Evolutionary conservation across 768 basidiomycete genomes (phyloP), one percentile per base, ranked within the genome.

Genomic region (Floccularia luteovirens): DNA sequence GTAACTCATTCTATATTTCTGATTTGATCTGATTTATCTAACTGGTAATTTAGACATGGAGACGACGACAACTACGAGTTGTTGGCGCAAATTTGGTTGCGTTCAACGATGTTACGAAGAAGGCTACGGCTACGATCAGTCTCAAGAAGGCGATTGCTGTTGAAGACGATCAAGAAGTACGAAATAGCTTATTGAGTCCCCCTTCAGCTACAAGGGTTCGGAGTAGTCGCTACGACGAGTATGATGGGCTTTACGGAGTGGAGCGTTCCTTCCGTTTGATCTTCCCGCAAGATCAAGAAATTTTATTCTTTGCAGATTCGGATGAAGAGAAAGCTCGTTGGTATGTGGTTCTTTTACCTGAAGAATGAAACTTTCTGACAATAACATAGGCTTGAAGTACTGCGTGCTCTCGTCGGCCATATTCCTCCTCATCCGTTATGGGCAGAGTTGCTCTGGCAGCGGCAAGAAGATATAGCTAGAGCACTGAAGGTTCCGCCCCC

Each of bases 401-500:
- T 96, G 8, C 74, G 76, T 36, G 86, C 89, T 0, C 68, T 94
- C 25, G 79, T 94, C 44, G 90, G 90, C 5, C 82, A 79, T 43
- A 91, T 96, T 49, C 92, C 92, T 6, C 85, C 88, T 2, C 89
- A 93, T 57, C 90, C 90, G 2, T 64, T 96, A 10, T 96, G 92
- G 92, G 92, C 84, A 2, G 92, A 94, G 63, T 66, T 94, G 27
- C 59, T 90, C 28, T 90, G 88, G 87, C 84, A 90, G 56, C 74
- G 80, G 34, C 86, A 89, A 49, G 72, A 75, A 41, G 75, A 77
- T 38, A 48, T 64, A 17, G 41, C 57, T 20, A 68, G 14, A 28
- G 14, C 8, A 28, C 10, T 14, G 8, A 8, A 28, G 27, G 27
- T 14, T 28, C 27, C 8, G 27, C 10, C 27, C 14, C 27, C 8